Base-by-base conservation (phyloP, 1,284 basidiomycete genomes). In the Mycena sp. region DNA sequence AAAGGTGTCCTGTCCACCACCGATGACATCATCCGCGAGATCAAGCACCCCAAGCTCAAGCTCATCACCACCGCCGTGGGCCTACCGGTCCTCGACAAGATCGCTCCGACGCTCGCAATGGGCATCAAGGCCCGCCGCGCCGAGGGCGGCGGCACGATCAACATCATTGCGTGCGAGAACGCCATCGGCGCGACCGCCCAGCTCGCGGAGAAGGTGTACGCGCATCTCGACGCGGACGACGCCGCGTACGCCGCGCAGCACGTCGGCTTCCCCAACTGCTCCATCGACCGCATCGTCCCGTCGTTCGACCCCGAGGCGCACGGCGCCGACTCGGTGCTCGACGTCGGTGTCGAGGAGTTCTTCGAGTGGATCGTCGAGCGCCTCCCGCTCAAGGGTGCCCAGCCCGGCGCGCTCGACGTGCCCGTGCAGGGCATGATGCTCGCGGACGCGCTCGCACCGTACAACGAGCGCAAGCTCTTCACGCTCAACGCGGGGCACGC, bases 121-220 rank as follows among this genome's bases (percentile, higher is more conserved):
- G 72, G 71, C 5, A 58, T 74, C 25, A 58, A 53, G 44, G 67
- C 58, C 28, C 67, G 73, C n/a, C 55, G 58, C 25, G 58, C 35
- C 10, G 37, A 40, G 16, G 60, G 65, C 17, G 64, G 56, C 21
- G 66, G 64, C 17, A 60, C 67, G 3, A 67, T 80, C 17, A 80
- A 80, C 61, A 67, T 81, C 46, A 77, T 81, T 55, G 80, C 78
- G 0, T 81, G 80, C 69, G 80, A 81, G 68, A 81, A 81, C 69
- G 74, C 77, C 61, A 70, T 79, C 45, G 67, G 73, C 28, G 78
- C 78, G 41, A 79, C 79, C 1, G 68, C 69, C 1, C 63, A 67
- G 41, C 73, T 81, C 48, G 69, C 69, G n/a, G 69, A 76, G 28
- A 68, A 73, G 62, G 71, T 80, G 54, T 64, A 68, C 56, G 61